phyloP scores from a whole-genome alignment of 305 asterid species.

The Petunia hybrid region DNA sequence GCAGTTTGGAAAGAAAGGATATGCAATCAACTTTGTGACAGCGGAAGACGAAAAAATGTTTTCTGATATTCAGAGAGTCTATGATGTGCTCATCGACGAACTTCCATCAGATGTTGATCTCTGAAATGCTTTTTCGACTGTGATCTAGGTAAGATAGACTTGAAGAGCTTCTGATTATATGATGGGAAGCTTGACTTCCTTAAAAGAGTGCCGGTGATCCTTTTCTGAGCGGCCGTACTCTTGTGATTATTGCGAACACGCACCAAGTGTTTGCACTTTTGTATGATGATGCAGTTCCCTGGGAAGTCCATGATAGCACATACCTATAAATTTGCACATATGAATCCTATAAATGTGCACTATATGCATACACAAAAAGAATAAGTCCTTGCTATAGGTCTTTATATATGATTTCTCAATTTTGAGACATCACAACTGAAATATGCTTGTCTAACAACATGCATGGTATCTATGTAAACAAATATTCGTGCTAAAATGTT shows the following conservation, averaged over 20 bases:
- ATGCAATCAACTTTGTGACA: slow-evolving; percentile 38
- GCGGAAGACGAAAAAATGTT: slow-evolving; percentile 42
- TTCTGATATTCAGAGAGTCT: slow-evolving; percentile 36
- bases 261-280: not conserved
- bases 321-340: too few relatives aligned
- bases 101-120: slow-evolving; percentile 39
- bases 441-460: not conserved
- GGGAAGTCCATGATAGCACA: too few relatives aligned
- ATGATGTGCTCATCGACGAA: slow-evolving; percentile 38
- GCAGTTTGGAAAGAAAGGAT: slow-evolving; percentile 33
- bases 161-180: too few relatives aligned
- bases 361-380: not conserved
- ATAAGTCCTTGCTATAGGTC: not conserved
- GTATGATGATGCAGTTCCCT: not conserved
- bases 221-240: not conserved
- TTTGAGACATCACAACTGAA: not conserved
- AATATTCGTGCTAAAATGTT: not conserved
- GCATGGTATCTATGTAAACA: too few relatives aligned
- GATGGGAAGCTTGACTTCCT: too few relatives aligned
- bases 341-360: not conserved
- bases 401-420: not conserved
- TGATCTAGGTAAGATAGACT: too few relatives aligned
- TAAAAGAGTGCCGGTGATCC: not conserved
- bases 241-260: not conserved
- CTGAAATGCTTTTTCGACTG: too few relatives aligned